These are phyloP conservation scores for Colletotrichum sp. DNA, from an alignment of 2,329 filamentous ascomycete genomes.

Conservation along the genomic window DNA sequence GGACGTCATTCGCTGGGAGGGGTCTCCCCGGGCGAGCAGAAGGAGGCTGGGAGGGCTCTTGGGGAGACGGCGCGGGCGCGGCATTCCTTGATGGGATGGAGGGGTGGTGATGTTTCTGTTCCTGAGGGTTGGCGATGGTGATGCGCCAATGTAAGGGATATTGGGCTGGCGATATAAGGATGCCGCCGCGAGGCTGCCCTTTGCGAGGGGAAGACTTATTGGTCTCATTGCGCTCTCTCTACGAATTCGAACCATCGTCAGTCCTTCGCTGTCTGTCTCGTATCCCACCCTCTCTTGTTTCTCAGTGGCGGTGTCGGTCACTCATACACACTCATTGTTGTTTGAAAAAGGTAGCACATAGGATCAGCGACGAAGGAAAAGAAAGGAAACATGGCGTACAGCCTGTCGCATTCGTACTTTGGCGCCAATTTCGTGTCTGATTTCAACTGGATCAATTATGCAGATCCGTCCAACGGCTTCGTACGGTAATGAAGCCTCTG, in stretches of 20 bases:
- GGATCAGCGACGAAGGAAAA: background rate
- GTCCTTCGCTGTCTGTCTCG: slow-evolving; percentile 8
- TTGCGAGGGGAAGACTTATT: background rate
- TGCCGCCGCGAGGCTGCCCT: background rate
- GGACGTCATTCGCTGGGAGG: background rate
- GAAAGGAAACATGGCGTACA: slow-evolving; percentile 35
- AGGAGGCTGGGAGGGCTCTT: background rate
- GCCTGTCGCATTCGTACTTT: slow-evolving; percentile 46
- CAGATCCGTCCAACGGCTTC: slow-evolving; percentile 71
- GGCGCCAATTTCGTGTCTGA: slow-evolving; percentile 48
- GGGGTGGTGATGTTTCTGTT: background rate
- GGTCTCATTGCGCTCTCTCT: background rate
- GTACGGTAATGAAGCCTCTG: slow-evolving; percentile 55
- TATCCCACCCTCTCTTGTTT: background rate
- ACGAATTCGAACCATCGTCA: background rate
- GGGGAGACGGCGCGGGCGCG: background rate
- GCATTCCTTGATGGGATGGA: background rate
- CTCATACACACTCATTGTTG: background rate
- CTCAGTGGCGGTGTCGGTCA: background rate
- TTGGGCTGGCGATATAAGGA: slow-evolving; percentile 2
- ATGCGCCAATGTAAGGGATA: slow-evolving; percentile 9
- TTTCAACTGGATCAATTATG: slow-evolving; percentile 55
- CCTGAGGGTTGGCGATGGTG: background rate
- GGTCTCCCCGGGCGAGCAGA: background rate
- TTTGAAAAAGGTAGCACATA: background rate